Evolutionary conservation across 2,329 filamentous ascomycete species (phyloP), one percentile per base, ranked within the genome.

Genomic region (Fusarium lyarnte): DNA sequence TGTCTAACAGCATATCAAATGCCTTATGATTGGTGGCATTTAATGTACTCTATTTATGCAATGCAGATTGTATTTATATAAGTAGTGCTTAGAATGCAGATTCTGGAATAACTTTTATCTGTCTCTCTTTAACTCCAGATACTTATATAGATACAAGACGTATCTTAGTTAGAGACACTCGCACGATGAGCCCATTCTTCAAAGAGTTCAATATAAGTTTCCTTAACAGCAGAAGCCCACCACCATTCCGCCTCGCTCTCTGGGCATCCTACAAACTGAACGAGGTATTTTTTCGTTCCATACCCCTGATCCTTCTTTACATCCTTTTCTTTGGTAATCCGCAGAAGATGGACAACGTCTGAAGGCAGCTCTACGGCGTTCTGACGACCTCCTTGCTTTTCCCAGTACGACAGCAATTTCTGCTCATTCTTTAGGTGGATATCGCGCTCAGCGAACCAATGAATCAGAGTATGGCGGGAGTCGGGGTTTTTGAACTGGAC

Each of bases 151-250:
- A 6, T 14, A 19, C 12, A 6, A 21, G 0, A 7, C 1, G 2
- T 46, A 2, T 11, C 9, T n/a, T 16, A 47, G 6, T 11, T n/a
- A 46, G 25, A 46, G 19, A 0, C 6, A 5, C 3, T 21, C 8
- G 12, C 4, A 3, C 13, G 2, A 21, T 0, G 27, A 29, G 11
- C 9, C 45, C 27, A 47, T 29, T 29, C 19, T 6, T 29, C 13
- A 16, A n/a, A 29, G 0, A 47, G 19, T 3, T 47, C 19, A 11
- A 47, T 16, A 2, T n/a, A 29, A 0, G 9, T 4, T 11, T 29
- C 27, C 27, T 47, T 29, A 3, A 29, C 27, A 8, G 0, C 0
- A 46, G 43, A 29, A 29, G 25, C 25, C 25, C 25, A n/a, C 25
- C 43, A 46, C 43, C 25, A 46, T 19, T 46, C 0, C 4, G 43